These are phyloP conservation scores for Pseudogymnoascus verrucosus DNA, from an alignment of 2,329 filamentous ascomycete genomes.

Conservation along the genomic window DNA sequence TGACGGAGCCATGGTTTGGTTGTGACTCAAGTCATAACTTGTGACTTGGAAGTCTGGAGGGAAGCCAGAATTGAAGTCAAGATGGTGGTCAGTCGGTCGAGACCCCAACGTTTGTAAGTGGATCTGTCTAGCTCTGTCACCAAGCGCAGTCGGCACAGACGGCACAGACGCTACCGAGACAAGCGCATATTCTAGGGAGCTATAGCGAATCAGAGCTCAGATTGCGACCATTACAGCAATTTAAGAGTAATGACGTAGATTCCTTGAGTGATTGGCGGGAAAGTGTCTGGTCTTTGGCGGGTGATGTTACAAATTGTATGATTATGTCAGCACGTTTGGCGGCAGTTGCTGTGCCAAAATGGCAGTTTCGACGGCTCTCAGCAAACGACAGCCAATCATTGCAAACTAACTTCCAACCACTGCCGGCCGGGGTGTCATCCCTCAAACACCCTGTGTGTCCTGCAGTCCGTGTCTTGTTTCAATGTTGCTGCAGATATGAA, in stretches of 20 bases:
- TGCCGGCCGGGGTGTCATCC: neutral
- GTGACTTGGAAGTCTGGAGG: neutral
- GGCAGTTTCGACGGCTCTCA: neutral
- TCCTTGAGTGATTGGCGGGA: neutral
- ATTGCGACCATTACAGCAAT: neutral
- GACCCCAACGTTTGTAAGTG: neutral
- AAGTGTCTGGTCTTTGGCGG: neutral
- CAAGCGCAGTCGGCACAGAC: neutral
- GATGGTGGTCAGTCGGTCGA: neutral
- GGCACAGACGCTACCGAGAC: neutral
- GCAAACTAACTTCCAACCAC: neutral
- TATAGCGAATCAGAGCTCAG: neutral
- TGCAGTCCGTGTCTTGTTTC: neutral
- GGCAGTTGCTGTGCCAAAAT: slow-evolving; percentile 5
- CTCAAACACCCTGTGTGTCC: neutral
- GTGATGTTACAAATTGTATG: neutral
- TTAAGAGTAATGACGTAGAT: neutral
- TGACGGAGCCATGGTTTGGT: neutral
- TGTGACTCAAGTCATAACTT: neutral
- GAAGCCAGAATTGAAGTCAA: neutral
- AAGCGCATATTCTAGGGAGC: neutral
- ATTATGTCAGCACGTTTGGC: neutral
- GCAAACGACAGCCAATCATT: neutral
- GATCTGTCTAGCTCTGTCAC: neutral
- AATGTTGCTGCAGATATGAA: neutral